Base-by-base conservation (phyloP, 805 yeast species). In the Wickerhamiella qilinensis region DNA sequence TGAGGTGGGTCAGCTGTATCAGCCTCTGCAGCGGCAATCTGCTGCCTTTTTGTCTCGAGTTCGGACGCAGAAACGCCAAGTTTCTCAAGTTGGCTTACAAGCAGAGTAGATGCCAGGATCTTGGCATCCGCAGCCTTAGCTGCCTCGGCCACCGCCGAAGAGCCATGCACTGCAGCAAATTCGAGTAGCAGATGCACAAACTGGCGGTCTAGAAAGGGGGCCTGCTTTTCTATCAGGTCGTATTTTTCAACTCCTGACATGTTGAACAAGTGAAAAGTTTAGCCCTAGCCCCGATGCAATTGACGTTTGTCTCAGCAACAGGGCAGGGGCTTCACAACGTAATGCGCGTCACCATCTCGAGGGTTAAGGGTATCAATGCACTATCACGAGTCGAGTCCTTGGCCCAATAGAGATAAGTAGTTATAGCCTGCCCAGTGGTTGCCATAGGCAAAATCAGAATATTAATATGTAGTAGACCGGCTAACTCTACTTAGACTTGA, bases 191-290 rank as follows among this genome's bases (percentile, higher is more conserved):
- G 73, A 44, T 67, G 71, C 40, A 68, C 60, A 53, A 76, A 57
- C 48, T 73, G 78, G 44, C 79, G 65, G 57, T 76, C 83, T 49
- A 76, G 56, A 49, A 71, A 75, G 33, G 73, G 73, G 44, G 69
- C 58, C 43, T 75, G 55, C 54, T 68, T 66, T 37, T 60, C 59
- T 8, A 77, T 69, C 51, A 75, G 56, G 48, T 74, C 79, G 54
- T 68, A 68, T 46, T 67, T 35, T 19, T 20, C 11, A 6, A 32
- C 14, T 5, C 17, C 14, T 8, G 30, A 6, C 17, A 28, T 28
- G 30, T 7, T 28, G 27, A 24, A 6, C 30, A 14, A 8, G 30
- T 28, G 8, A 14, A 14, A 12, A 14, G 7, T 5, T 14, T 28
- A 6, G 17, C n/a, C 30, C n/a, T 14, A 28, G 17, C n/a, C 30